Conservation (phyloP, 306 rosid genomes). For the Pterocarpus santalinus region DNA sequence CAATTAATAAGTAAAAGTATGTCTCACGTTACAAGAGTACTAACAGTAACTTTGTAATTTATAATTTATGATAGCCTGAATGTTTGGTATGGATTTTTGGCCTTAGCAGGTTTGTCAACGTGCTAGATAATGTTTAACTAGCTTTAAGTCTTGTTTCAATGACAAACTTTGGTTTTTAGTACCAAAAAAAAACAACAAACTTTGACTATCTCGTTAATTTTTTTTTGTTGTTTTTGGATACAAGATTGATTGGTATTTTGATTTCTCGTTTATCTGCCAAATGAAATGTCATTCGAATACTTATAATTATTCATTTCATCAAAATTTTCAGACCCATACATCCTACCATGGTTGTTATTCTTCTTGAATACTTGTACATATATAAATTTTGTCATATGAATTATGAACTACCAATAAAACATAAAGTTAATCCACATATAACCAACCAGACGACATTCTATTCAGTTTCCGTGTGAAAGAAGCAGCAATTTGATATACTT, state of each 20-base stretch:
- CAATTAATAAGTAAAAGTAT: background rate
- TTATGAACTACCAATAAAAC: slow-evolving; percentile 5
- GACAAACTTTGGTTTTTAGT: background rate
- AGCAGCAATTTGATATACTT: slow-evolving; percentile 21
- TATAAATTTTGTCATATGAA: background rate
- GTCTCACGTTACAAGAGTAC: background rate
- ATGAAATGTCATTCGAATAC: slow-evolving; percentile 31
- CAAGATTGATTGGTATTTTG: slow-evolving; percentile 3
- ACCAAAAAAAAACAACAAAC: background rate
- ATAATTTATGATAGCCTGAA: background rate
- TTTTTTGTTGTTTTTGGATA: background rate
- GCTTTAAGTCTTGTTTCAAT: slow-evolving; percentile 4
- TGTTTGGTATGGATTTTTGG: background rate
- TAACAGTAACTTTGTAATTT: background rate
- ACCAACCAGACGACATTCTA: slow-evolving; percentile 45
- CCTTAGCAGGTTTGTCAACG: background rate
- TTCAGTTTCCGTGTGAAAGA: slow-evolving; percentile 33
- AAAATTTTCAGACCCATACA: background rate
- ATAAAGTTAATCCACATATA: background rate
- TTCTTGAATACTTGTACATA: background rate
- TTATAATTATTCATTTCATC: slow-evolving; percentile 3
- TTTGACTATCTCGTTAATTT: background rate
- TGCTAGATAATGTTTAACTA: background rate
- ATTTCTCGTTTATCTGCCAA: slow-evolving; percentile 15
- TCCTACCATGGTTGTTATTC: background rate